These are phyloP conservation scores for Verticillium alfalfae DNA, from an alignment of 2,329 filamentous ascomycete species.

Conservation along the genomic window DNA sequence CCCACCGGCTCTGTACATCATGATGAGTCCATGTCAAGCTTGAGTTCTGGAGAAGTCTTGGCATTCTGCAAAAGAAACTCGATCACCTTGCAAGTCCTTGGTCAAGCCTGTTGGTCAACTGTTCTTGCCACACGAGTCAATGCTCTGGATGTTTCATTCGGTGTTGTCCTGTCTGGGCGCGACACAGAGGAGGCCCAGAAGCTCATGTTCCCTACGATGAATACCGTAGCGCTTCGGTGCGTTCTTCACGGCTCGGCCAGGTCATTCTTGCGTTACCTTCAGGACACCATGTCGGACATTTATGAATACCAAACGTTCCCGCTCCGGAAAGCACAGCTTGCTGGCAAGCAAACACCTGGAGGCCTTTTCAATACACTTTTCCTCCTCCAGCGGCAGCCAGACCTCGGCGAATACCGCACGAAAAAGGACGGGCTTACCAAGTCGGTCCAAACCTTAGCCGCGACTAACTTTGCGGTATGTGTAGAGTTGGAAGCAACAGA, in stretches of 20 bases:
- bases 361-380: slow-evolving; percentile 52
- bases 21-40: slow-evolving; percentile 26
- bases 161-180: slow-evolving; percentile 79
- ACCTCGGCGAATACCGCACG: neutral
- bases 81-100: slow-evolving; percentile 71
- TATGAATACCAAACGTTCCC: slow-evolving; percentile 73
- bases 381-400: slow-evolving; percentile 39
- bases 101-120: slow-evolving; percentile 71
- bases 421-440: slow-evolving; percentile 42
- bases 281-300: slow-evolving; percentile 61
- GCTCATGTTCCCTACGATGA: slow-evolving; percentile 86
- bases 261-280: slow-evolving; percentile 67
- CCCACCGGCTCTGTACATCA: slow-evolving; percentile 35
- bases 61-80: slow-evolving; percentile 59
- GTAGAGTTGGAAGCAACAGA: slow-evolving; percentile 66
- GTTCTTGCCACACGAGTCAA: slow-evolving; percentile 58
- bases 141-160: slow-evolving; percentile 73
- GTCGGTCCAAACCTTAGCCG: slow-evolving; percentile 58
- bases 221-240: slow-evolving; percentile 71
- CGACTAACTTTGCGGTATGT: slow-evolving; percentile 77
- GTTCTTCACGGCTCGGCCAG: slow-evolving; percentile 63
- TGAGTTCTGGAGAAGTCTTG: slow-evolving; percentile 19
- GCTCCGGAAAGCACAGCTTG: slow-evolving; percentile 60
- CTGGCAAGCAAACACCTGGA: slow-evolving; percentile 24
- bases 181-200: slow-evolving; percentile 63